Evolutionary conservation across 805 yeast species (phyloP).

Genomic region (Sugiyamaella boreocaroliniensis): DNA sequence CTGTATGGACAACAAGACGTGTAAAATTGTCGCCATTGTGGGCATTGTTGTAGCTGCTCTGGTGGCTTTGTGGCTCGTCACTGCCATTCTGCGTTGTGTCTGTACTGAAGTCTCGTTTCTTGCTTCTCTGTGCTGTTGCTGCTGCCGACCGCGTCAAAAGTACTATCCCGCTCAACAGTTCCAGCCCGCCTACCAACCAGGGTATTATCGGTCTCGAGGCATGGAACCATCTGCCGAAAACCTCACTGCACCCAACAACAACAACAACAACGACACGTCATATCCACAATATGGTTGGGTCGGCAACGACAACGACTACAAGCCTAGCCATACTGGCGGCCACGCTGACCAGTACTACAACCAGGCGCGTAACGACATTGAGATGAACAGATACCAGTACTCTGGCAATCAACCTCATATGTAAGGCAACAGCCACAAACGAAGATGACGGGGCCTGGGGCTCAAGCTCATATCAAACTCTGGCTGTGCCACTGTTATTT

Average conservation of each 20-base stretch:
- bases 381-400: conserved; percentile 2
- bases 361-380: conserved; percentile 1
- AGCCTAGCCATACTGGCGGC: conserved; percentile 5
- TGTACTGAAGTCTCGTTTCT: conserved; percentile 52
- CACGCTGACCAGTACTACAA: not conserved
- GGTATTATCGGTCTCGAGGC: not conserved
- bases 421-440: too few relatives aligned
- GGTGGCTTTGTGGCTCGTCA: conserved; percentile 48
- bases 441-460: too few relatives aligned
- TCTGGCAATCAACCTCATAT: too few relatives aligned
- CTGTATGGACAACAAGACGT: conserved; percentile 70
- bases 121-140: conserved; percentile 47
- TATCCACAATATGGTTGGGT: conserved; percentile 14
- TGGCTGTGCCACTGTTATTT: too few relatives aligned
- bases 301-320: conserved; percentile 15
- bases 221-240: conserved; percentile 2
- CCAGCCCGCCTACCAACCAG: not conserved
- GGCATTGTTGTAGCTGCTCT: conserved; percentile 56
- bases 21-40: conserved; percentile 72
- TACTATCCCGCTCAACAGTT: not conserved
- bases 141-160: conserved; percentile 31
- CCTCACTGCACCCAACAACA: not conserved
- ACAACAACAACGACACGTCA: not conserved
- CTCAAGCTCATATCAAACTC: too few relatives aligned
- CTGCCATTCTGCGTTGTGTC: conserved; percentile 48